phyloP scores from a whole-genome alignment of 2,329 filamentous ascomycete species.

The Nigrospora oryzae region DNA sequence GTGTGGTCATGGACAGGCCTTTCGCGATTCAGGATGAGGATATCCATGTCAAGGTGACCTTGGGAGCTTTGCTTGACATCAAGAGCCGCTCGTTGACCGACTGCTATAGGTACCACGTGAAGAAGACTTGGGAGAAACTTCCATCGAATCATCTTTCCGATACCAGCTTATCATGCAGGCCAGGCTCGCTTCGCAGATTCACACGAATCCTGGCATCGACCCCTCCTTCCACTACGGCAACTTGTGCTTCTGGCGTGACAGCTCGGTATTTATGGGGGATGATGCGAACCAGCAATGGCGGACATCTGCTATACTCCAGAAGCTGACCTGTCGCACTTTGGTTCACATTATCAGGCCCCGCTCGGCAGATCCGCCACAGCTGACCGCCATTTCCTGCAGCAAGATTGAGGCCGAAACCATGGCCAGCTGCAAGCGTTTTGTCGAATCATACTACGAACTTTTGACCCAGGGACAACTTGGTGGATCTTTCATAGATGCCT shows the following conservation, averaged over 20 bases:
- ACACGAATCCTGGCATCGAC: background rate
- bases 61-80: no score
- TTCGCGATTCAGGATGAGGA: constrained; percentile 3
- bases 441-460: constrained; percentile 4
- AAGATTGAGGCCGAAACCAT: constrained; percentile 3
- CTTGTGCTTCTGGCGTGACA: constrained; percentile 6
- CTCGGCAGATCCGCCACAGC: background rate
- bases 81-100: no score
- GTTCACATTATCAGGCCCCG: background rate
- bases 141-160: background rate
- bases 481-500: constrained; percentile 6
- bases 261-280: background rate
- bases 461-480: background rate
- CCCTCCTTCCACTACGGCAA: constrained; percentile 7
- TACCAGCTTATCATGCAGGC: constrained; percentile 5
- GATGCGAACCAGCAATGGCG: background rate
- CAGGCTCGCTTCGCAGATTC: constrained; percentile 4
- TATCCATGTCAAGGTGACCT: constrained; percentile 1
- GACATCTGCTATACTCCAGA: background rate
- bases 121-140: background rate
- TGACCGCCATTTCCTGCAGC: background rate
- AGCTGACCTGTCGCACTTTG: constrained; percentile 4
- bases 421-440: constrained; percentile 1
- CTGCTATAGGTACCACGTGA: background rate
- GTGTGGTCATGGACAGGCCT: constrained; percentile 1